These are phyloP conservation scores for Termitomyces sp. DNA, from an alignment of 768 basidiomycete genomes.

Conservation along the genomic window DNA sequence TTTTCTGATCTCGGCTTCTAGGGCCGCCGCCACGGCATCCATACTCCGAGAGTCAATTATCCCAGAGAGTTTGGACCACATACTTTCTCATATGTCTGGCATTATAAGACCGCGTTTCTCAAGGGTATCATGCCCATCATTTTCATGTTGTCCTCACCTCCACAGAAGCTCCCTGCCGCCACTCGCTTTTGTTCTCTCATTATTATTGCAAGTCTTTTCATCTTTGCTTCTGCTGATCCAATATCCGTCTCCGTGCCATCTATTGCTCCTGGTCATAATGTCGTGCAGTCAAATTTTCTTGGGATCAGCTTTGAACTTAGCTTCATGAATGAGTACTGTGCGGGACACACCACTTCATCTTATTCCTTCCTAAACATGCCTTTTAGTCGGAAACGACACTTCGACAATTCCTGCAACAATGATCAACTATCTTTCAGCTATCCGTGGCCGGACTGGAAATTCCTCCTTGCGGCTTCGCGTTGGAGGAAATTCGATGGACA, in stretches of 20 bases:
- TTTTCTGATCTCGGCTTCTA: neutral
- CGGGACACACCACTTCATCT: conserved; percentile 13
- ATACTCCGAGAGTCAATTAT: neutral
- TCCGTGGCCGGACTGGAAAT: conserved; percentile 41
- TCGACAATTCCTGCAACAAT: conserved; percentile 45
- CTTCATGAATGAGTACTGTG: conserved; percentile 53
- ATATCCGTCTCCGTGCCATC: conserved; percentile 27
- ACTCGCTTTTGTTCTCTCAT: conserved; percentile 13
- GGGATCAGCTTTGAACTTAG: conserved; percentile 65
- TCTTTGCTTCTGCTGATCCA: conserved; percentile 20
- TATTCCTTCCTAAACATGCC: neutral
- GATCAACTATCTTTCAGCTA: conserved; percentile 53
- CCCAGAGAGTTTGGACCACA: neutral
- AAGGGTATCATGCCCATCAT: neutral
- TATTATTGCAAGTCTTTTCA: conserved; percentile 3
- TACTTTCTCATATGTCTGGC: neutral
- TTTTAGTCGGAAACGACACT: conserved; percentile 47
- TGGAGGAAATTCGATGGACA: conserved; percentile 45
- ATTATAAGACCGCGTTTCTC: neutral
- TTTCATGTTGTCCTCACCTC: conserved; percentile 4
- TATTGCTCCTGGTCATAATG: conserved; percentile 28
- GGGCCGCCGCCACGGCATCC: neutral
- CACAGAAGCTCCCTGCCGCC: neutral
- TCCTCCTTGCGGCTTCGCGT: conserved; percentile 41
- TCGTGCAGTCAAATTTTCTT: conserved; percentile 50